Conservation (phyloP, 345 rosid species). For the Capsella bursapastoris region DNA sequence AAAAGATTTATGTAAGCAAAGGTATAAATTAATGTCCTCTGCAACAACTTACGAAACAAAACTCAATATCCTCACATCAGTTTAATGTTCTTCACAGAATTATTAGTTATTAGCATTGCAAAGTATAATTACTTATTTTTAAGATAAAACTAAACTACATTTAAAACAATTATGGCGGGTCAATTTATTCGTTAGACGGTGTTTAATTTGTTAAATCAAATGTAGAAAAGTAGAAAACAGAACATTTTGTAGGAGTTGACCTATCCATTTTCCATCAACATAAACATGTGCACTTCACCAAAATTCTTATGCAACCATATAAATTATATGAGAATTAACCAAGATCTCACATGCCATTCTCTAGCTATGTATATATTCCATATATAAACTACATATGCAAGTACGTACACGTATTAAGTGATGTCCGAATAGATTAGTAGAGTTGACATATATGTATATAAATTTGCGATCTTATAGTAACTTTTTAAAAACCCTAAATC, state of each 20-base stretch:
- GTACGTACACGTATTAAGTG: conserved; percentile 15
- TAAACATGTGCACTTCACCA: conserved; percentile 52
- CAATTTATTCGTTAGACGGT: conserved; percentile 12
- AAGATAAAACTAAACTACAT: not conserved
- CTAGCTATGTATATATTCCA: conserved; percentile 25
- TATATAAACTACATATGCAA: conserved; percentile 7
- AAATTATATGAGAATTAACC: conserved; percentile 8
- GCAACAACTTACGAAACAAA: not conserved
- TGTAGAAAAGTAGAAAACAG: conserved; percentile 21
- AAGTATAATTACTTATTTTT: too few species aligned
- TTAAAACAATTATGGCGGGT: not conserved
- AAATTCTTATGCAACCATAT: conserved; percentile 44
- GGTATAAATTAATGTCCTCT: not conserved
- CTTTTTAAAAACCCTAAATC: not conserved
- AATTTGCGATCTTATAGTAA: not conserved
- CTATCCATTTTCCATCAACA: conserved; percentile 36
- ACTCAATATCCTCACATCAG: not conserved
- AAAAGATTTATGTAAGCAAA: not conserved
- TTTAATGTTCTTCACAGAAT: not conserved
- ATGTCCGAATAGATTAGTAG: conserved; percentile 6
- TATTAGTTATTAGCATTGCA: not conserved
- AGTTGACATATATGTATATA: not conserved
- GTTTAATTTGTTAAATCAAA: conserved; percentile 7
- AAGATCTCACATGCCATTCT: conserved; percentile 34
- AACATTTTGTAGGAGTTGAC: conserved; percentile 40